Evolutionary conservation across 2,329 filamentous ascomycete genomes (phyloP).

Genomic region (Madurella mycetomatis): DNA sequence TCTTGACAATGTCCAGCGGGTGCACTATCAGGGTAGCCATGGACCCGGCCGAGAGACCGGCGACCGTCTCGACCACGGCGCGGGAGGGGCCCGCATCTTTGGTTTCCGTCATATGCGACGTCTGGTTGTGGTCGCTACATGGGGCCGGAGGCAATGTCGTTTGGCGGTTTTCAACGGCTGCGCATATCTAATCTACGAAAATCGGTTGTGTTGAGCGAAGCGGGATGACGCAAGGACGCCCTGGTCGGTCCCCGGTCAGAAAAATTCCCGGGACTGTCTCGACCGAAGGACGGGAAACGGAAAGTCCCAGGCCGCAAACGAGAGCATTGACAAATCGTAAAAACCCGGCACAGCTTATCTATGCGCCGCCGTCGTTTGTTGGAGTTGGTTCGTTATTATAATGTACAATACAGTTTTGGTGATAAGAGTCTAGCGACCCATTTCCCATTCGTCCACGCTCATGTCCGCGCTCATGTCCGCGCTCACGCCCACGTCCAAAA

Average conservation of each 20-base stretch:
- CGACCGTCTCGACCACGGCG: slow-evolving; percentile 79
- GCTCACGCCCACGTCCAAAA: not conserved
- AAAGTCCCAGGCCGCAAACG: too few species aligned
- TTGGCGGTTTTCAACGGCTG: slow-evolving; percentile 4
- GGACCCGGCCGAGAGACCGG: slow-evolving; percentile 84
- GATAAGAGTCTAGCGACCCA: slow-evolving; percentile 9
- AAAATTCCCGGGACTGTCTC: not conserved
- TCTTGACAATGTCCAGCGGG: slow-evolving; percentile 94
- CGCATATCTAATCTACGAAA: not conserved
- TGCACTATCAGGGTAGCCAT: slow-evolving; percentile 84
- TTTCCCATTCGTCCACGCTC: not conserved
- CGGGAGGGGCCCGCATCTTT: slow-evolving; percentile 62
- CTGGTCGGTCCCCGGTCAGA: not conserved
- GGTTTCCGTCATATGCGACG: slow-evolving; percentile 42
- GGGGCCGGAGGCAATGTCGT: not conserved
- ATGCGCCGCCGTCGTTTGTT: not conserved
- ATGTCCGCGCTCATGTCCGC: not conserved
- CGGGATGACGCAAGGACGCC: not conserved
- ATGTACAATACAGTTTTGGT: slow-evolving; percentile 25
- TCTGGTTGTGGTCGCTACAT: slow-evolving; percentile 21
- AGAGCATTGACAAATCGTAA: not conserved
- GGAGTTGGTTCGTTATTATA: slow-evolving; percentile 22
- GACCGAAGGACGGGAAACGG: not conserved
- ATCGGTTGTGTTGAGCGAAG: not conserved
- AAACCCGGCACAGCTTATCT: not conserved